Evolutionary conservation across 495 filamentous ascomycete genomes (phyloP).

Genomic region (Daldinia caldariorum): DNA sequence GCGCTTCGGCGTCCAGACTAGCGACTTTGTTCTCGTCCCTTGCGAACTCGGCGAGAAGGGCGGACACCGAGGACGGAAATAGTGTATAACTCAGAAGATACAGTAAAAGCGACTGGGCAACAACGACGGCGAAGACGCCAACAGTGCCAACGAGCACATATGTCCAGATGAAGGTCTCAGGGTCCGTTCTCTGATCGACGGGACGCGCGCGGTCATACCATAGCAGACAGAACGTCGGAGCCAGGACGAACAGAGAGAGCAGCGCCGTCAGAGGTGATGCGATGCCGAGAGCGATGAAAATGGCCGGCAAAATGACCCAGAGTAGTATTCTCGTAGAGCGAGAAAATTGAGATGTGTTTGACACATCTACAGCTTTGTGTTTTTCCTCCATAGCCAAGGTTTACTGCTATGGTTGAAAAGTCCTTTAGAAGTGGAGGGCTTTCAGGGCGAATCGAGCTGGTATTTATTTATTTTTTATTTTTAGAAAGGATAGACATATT

Average conservation of each 20-base stretch:
- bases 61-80: slow-evolving; percentile 6
- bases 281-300: slow-evolving; percentile 12
- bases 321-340: slow-evolving; percentile 12
- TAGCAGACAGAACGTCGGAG: slow-evolving; percentile 6
- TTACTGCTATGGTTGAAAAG: not conserved
- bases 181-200: slow-evolving; percentile 4
- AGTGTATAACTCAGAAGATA: slow-evolving; percentile 11
- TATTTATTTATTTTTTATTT: not conserved
- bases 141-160: slow-evolving; percentile 26
- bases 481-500: not conserved
- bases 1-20: slow-evolving; percentile 19
- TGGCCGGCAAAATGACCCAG: slow-evolving; percentile 12
- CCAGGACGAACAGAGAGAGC: slow-evolving; percentile 3
- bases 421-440: not conserved
- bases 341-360: slow-evolving; percentile 1
- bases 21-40: slow-evolving; percentile 24
- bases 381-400: slow-evolving; percentile 5
- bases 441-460: not conserved
- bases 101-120: slow-evolving; percentile 21
- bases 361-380: not conserved
- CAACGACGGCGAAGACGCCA: slow-evolving; percentile 19
- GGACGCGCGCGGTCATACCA: slow-evolving; percentile 14
- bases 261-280: slow-evolving; percentile 3
- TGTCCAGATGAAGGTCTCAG: slow-evolving; percentile 31
- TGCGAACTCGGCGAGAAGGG: not conserved